A percentile compares a stretch with the other conserved stretches of the same genome.
These are phyloP conservation scores for Aspergillus nidulans DNA, from an alignment of 495 filamentous ascomycete genomes.

Conservation along the genomic window DNA sequence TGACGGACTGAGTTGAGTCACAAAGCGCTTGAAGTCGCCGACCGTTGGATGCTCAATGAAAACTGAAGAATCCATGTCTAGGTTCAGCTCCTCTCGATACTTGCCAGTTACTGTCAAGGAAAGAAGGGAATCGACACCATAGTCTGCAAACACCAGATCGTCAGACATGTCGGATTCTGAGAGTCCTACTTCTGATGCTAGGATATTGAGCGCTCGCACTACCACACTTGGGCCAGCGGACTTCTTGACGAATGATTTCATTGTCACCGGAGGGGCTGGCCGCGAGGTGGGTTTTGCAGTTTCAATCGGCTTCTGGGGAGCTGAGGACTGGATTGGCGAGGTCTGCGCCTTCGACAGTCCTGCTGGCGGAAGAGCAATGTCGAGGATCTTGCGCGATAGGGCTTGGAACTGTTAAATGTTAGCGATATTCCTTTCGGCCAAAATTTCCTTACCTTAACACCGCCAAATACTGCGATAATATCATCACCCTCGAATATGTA, in stretches of 20 bases:
- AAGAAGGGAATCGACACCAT: conserved; percentile 52
- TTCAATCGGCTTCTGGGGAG: conserved; percentile 33
- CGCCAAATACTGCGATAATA: conserved; percentile 64
- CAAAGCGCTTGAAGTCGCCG: conserved; percentile 55
- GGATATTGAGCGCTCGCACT: conserved; percentile 51
- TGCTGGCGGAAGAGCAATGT: conserved; percentile 58
- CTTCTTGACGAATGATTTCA: conserved; percentile 25
- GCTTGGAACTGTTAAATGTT: conserved; percentile 51
- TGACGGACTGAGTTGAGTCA: conserved; percentile 39
- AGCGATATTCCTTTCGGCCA: neutral
- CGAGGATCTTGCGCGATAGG: conserved; percentile 62
- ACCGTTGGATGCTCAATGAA: conserved; percentile 59
- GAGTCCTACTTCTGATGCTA: conserved; percentile 64
- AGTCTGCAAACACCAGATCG: conserved; percentile 44
- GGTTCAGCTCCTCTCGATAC: conserved; percentile 45
- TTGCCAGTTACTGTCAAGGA: conserved; percentile 45
- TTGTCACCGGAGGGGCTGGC: conserved; percentile 18
- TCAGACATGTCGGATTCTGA: conserved; percentile 56
- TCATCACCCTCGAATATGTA: conserved; percentile 51
- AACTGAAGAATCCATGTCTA: conserved; percentile 49
- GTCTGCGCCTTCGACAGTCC: conserved; percentile 32
- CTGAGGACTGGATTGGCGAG: conserved; percentile 32
- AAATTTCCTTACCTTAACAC: conserved; percentile 49
- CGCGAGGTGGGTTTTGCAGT: conserved; percentile 27
- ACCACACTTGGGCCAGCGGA: conserved; percentile 25